Conservation (phyloP, 2,329 filamentous ascomycete species). For the Malbranchea zuffiana region DNA sequence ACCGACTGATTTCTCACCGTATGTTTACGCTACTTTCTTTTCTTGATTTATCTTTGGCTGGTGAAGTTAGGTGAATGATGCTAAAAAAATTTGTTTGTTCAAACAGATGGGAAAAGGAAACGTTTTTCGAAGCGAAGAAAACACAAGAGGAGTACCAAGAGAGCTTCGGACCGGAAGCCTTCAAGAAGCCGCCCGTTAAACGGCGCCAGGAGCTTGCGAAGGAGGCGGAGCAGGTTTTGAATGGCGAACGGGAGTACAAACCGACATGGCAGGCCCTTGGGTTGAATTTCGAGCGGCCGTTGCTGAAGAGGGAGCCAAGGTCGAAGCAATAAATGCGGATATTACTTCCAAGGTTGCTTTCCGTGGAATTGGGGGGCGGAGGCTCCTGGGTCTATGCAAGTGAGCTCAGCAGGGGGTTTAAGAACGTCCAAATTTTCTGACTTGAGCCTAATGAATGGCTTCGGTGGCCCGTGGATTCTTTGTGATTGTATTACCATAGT, state of each 20-base stretch:
- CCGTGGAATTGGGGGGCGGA: no score
- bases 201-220: conserved; percentile 41
- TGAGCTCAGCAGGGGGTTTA: no score
- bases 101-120: conserved; percentile 51
- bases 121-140: conserved; percentile 45
- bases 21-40: conserved; percentile 24
- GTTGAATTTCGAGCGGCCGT: conserved; percentile 27
- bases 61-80: background rate
- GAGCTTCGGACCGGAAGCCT: conserved; percentile 25
- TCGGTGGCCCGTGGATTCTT: no score
- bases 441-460: no score
- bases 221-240: conserved; percentile 53
- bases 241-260: conserved; percentile 52
- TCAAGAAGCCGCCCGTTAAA: conserved; percentile 30
- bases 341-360: no score
- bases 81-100: conserved; percentile 12
- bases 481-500: no score
- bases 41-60: conserved; percentile 7
- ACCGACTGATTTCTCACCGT: conserved; percentile 51
- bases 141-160: conserved; percentile 35
- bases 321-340: no score
- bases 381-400: no score
- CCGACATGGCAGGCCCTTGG: conserved; percentile 38
- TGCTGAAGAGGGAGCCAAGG: no score
- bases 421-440: no score